These are phyloP conservation scores for Myxozyma kluyveri DNA, from an alignment of 805 yeast species.

Conservation along the genomic window DNA sequence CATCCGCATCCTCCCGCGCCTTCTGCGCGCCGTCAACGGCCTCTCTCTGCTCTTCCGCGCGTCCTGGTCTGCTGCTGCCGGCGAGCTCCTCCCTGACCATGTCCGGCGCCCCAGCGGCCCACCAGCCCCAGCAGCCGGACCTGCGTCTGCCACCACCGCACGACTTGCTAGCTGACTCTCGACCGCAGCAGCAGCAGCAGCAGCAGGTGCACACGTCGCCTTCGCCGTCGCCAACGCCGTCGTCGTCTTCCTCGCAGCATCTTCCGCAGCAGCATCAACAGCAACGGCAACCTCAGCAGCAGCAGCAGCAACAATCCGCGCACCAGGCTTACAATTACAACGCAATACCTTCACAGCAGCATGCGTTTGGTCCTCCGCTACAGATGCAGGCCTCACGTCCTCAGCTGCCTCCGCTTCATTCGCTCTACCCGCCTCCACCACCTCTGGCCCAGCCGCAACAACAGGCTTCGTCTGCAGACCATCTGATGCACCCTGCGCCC, in stretches of 20 bases:
- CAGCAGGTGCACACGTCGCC: constrained; percentile 1
- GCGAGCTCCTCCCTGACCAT: too few species aligned
- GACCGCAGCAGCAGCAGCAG: constrained; percentile 12
- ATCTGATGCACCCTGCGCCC: background rate
- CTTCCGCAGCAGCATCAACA: constrained; percentile 1
- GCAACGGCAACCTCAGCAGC: constrained; percentile 4
- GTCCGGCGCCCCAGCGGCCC: background rate
- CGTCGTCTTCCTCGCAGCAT: constrained; percentile 1
- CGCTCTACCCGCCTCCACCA: constrained; percentile 7
- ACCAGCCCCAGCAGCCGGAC: constrained; percentile 6
- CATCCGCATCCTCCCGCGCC: too few species aligned
- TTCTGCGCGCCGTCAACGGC: too few species aligned
- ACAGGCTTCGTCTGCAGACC: background rate
- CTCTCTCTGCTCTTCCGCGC: too few species aligned
- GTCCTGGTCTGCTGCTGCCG: too few species aligned
- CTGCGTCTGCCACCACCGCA: constrained; percentile 24
- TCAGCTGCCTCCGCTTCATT: constrained; percentile 4
- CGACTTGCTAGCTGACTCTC: constrained; percentile 18
- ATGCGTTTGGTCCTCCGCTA: constrained; percentile 1
- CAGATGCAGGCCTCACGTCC: constrained; percentile 9
- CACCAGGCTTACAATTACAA: constrained; percentile 1
- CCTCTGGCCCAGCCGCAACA: constrained; percentile 1
- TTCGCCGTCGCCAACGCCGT: constrained; percentile 6
- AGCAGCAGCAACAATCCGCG: constrained; percentile 12
- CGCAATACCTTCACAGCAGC: constrained; percentile 3